Evolutionary conservation across 805 yeast genomes (phyloP).

Genomic region (Wickerhamiella shivajii): DNA sequence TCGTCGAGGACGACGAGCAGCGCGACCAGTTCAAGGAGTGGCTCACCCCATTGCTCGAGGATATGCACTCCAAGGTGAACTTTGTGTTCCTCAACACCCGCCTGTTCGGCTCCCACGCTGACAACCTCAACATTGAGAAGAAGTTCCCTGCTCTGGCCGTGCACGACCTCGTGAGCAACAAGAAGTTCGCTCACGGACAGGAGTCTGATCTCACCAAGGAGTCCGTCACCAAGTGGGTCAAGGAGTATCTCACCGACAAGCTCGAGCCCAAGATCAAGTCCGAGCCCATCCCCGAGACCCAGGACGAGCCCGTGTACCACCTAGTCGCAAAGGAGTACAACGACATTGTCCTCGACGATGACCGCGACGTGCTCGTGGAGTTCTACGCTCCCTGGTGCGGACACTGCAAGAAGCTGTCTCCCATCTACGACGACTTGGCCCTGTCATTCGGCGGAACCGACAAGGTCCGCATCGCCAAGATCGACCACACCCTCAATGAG

Average conservation of each 20-base stretch:
- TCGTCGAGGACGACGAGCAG: slow-evolving; percentile 58
- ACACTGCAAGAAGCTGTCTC: slow-evolving; percentile 85
- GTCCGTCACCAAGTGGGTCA: slow-evolving; percentile 47
- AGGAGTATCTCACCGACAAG: slow-evolving; percentile 47
- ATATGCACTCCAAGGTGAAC: slow-evolving; percentile 64
- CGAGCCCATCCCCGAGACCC: slow-evolving; percentile 72
- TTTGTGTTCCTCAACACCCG: slow-evolving; percentile 81
- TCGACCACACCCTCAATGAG: slow-evolving; percentile 85
- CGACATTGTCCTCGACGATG: slow-evolving; percentile 44
- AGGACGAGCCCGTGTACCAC: slow-evolving; percentile 53
- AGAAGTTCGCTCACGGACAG: slow-evolving; percentile 70
- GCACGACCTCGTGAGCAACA: slow-evolving; percentile 53
- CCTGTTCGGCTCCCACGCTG: slow-evolving; percentile 74
- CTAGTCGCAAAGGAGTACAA: slow-evolving; percentile 79
- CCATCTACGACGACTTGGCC: slow-evolving; percentile 78
- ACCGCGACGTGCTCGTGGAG: slow-evolving; percentile 63
- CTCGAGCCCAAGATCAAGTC: slow-evolving; percentile 65
- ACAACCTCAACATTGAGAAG: slow-evolving; percentile 60
- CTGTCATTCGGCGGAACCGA: slow-evolving; percentile 42
- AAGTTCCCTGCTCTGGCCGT: slow-evolving; percentile 83
- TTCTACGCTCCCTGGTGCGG: slow-evolving; percentile 88
- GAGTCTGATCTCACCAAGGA: slow-evolving; percentile 34
- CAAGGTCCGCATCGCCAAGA: slow-evolving; percentile 62
- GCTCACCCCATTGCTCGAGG: slow-evolving; percentile 52
- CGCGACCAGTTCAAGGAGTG: slow-evolving; percentile 38